phyloP scores from a whole-genome alignment of 345 rosid species.

The Gossypium thurberi region DNA sequence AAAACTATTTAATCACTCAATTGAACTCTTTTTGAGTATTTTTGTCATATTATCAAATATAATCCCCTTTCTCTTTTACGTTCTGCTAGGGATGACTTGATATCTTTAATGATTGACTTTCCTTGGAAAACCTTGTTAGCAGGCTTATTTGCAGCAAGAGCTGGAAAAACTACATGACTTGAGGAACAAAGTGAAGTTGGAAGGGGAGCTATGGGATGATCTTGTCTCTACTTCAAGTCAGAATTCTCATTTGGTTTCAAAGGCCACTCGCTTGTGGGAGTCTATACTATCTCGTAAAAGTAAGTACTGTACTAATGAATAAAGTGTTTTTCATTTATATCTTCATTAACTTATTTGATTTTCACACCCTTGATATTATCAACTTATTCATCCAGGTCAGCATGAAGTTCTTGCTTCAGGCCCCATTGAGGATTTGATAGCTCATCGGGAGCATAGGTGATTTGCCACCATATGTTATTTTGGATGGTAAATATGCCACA shows the following conservation, averaged over 20 bases:
- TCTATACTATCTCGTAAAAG: conserved; percentile 90
- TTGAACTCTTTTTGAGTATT: conserved; percentile 3
- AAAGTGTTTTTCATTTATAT: not conserved
- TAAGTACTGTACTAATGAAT: conserved; percentile 19
- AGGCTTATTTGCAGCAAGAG: conserved; percentile 99
- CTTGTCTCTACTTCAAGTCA: conserved; percentile 91
- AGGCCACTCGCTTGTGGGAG: conserved; percentile 91
- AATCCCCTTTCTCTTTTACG: not conserved
- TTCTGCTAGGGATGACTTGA: not conserved
- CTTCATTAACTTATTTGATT: not conserved
- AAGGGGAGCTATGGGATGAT: conserved; percentile 97
- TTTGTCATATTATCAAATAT: not conserved
- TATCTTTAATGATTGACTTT: conserved; percentile 8
- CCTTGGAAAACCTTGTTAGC: conserved; percentile 29
- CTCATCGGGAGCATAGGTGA: conserved; percentile 98
- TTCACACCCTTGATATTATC: not conserved
- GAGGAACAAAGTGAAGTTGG: conserved; percentile 94
- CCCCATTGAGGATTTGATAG: conserved; percentile 95
- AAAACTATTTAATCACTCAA: conserved; percentile 2
- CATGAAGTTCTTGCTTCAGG: conserved; percentile 99
- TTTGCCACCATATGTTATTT: conserved; percentile 6
- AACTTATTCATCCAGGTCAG: conserved; percentile 48
- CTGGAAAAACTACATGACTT: conserved; percentile 88
- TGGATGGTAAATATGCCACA: conserved; percentile 3
- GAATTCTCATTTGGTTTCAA: conserved; percentile 91